These are phyloP conservation scores for Omphalea diandra DNA, from an alignment of 441 rosid genomes.

Conservation along the genomic window DNA sequence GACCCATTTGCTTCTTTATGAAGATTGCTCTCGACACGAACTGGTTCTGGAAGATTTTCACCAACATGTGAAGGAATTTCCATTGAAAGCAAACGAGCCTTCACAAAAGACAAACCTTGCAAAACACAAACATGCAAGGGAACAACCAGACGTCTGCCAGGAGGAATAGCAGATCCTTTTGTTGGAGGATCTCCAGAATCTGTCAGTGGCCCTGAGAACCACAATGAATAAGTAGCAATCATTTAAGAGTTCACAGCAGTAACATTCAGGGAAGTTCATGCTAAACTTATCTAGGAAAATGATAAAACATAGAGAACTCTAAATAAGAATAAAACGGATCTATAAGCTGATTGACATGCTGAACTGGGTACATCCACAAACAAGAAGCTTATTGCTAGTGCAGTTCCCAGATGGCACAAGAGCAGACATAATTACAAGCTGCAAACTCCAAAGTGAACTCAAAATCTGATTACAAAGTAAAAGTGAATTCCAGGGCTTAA, in stretches of 20 bases:
- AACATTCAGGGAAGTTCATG: neutral
- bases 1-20: constrained; percentile 43
- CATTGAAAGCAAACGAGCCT: constrained; percentile 95
- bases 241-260: neutral
- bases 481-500: neutral
- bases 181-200: constrained; percentile 47
- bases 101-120: constrained; percentile 90
- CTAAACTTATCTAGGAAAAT: neutral
- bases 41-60: constrained; percentile 50
- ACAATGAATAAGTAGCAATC: constrained; percentile 22
- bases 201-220: constrained; percentile 57
- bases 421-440: neutral
- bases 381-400: neutral
- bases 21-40: constrained; percentile 27
- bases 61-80: constrained; percentile 94
- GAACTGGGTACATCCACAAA: neutral
- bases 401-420: neutral
- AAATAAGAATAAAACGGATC: neutral
- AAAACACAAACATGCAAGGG: constrained; percentile 86
- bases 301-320: neutral
- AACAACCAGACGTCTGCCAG: constrained; percentile 86
- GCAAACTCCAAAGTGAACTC: neutral
- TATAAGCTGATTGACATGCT: neutral
- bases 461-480: neutral
- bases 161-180: constrained; percentile 54